Percentiles rank a stretch among this genome's conserved stretches.
phyloP scores from a whole-genome alignment of 352 stramenopile species.

The Phytopythium sindhum region DNA sequence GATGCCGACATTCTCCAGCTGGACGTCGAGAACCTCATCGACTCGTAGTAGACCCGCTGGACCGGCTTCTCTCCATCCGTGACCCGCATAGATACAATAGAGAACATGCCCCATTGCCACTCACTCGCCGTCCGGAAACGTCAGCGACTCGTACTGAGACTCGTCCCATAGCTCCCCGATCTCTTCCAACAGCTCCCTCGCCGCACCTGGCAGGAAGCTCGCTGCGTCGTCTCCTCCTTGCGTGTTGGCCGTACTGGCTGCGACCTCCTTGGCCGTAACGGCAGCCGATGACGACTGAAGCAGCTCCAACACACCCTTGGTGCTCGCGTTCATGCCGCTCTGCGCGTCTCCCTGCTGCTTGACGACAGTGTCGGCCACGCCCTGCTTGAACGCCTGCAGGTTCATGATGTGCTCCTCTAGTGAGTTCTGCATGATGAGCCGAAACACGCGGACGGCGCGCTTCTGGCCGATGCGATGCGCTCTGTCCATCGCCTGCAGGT shows the following conservation, averaged over 20 bases:
- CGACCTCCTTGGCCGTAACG: slow-evolving; percentile 33
- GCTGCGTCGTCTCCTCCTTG: slow-evolving; percentile 3
- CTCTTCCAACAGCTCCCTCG: slow-evolving; percentile 52
- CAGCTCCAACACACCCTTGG: slow-evolving; percentile 55
- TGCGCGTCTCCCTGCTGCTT: slow-evolving; percentile 35
- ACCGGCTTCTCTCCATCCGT: background rate
- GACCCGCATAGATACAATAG: slow-evolving; percentile 12
- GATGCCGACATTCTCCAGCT: slow-evolving; percentile 97
- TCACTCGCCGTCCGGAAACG: slow-evolving; percentile 35
- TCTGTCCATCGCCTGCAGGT: slow-evolving; percentile 92
- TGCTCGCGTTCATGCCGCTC: slow-evolving; percentile 64
- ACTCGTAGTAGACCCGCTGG: slow-evolving; percentile 30
- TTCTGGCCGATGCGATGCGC: slow-evolving; percentile 78
- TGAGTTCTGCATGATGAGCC: slow-evolving; percentile 67
- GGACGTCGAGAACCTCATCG: slow-evolving; percentile 92
- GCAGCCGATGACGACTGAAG: slow-evolving; percentile 49
- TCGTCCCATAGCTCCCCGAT: slow-evolving; percentile 81
- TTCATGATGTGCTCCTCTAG: slow-evolving; percentile 82
- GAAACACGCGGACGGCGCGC: slow-evolving; percentile 70
- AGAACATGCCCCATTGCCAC: background rate
- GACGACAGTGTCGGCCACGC: slow-evolving; percentile 65
- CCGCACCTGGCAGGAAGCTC: slow-evolving; percentile 9
- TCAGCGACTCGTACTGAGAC: slow-evolving; percentile 73
- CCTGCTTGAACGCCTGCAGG: slow-evolving; percentile 75
- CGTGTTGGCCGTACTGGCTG: slow-evolving; percentile 3